phyloP scores from a whole-genome alignment of 75 land plant species.

The Selaginella tamariscina region DNA sequence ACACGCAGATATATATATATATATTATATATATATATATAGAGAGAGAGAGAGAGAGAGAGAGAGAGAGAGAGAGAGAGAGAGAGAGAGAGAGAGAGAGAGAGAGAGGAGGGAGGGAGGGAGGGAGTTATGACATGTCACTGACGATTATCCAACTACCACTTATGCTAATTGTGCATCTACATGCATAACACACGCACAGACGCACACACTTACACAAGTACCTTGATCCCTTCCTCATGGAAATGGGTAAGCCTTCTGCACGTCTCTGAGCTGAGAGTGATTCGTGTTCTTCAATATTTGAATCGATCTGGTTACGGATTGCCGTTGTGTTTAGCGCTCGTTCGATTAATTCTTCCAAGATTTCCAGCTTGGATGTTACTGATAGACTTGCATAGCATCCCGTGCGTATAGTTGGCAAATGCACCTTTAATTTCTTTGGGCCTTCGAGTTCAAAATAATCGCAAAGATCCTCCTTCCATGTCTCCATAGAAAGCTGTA shows the following conservation, averaged over 20 bases:
- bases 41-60: too few species aligned
- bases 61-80: too few species aligned
- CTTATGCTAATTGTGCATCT: too few species aligned
- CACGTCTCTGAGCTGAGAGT: conserved; percentile 55
- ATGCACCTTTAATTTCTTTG: conserved; percentile 21
- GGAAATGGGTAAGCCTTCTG: conserved; percentile 20
- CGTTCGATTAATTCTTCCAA: conserved; percentile 44
- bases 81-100: too few species aligned
- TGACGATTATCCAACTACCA: too few species aligned
- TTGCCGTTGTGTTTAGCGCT: conserved; percentile 36
- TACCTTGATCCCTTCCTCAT: background rate
- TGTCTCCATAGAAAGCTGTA: conserved; percentile 45
- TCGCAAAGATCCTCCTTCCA: conserved; percentile 81
- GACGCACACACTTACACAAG: too few species aligned
- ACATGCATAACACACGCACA: too few species aligned
- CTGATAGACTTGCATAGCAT: conserved; percentile 41
- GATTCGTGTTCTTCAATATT: conserved; percentile 50
- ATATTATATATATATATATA: too few species aligned
- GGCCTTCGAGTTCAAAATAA: conserved; percentile 47
- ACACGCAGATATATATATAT: too few species aligned
- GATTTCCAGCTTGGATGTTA: conserved; percentile 45
- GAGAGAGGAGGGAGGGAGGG: too few species aligned
- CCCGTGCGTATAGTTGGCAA: conserved; percentile 48
- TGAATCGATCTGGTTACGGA: conserved; percentile 61
- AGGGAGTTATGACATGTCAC: too few species aligned